Evolutionary conservation across 2,329 filamentous ascomycete species (phyloP).

Genomic region (Diaporthe ilicicola): DNA sequence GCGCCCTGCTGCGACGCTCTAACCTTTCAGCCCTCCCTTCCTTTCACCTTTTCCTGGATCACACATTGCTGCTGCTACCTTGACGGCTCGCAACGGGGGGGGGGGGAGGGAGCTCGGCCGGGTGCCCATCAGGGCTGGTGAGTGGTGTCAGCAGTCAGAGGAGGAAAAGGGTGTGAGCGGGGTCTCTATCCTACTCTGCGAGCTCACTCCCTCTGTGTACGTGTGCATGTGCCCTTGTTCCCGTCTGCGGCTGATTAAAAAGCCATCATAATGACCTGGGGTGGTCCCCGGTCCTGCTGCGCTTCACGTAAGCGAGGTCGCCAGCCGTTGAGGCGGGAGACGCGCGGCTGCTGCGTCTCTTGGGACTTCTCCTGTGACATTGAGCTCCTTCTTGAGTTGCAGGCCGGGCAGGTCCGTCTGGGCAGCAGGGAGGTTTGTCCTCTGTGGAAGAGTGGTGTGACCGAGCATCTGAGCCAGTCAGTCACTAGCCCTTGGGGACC

Average conservation of each 20-base stretch:
- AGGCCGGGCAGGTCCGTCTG: neutral
- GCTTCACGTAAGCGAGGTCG: constrained; percentile 16
- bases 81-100: neutral
- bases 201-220: too few species aligned
- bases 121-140: neutral
- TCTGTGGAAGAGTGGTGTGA: neutral
- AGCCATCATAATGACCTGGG: constrained; percentile 4
- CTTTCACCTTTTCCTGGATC: too few species aligned
- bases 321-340: constrained; percentile 3
- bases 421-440: neutral
- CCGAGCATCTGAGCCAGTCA: neutral
- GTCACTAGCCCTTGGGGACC: neutral
- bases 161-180: too few species aligned
- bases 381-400: neutral
- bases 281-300: neutral
- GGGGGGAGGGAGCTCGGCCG: neutral
- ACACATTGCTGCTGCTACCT: neutral
- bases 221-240: too few species aligned
- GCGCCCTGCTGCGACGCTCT: neutral
- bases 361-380: neutral
- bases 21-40: neutral
- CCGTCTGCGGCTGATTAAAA: too few species aligned
- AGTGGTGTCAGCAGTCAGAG: neutral
- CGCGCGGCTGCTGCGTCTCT: constrained; percentile 22
- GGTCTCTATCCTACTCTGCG: too few species aligned